Evolutionary conservation across 495 filamentous ascomycete genomes (phyloP), one percentile per base, ranked within the genome.

Genomic region (Staphylotrichum longicolle): DNA sequence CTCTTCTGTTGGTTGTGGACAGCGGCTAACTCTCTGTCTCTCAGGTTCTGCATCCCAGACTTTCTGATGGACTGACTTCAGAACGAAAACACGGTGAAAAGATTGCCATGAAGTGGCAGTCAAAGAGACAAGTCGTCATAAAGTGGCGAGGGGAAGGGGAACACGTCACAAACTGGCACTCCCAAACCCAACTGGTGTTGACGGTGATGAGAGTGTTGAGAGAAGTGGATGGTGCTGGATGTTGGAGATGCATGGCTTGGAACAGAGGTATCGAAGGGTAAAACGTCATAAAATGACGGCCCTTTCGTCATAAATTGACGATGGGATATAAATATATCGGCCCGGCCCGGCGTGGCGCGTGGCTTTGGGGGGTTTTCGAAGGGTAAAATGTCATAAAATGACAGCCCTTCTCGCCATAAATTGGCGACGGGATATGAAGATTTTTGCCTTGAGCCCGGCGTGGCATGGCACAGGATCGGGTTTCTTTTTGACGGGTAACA

Each of bases 151-250:
- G 32, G 48, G 32, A 11, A 11, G 9, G 48, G 14, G 54, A n/a
- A 57, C 54, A 39, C 32, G 54, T 57, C 54, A 39, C 47, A 47
- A 57, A 48, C 2, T 39, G 55, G 48, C 44, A n/a, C 44, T 32
- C 44, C 12, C 12, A 12, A 7, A 40, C 40, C 20, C 20, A 27
- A 27, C 20, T 27, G 20, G 20, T 27, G 12, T 7, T 8, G 40
- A 7, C 3, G n/a, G 15, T 30, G 54, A 11, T 27, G 40, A 12
- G 7, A 3, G 30, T 34, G 12, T 10, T n/a, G 41, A 27, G 10
- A 15, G 45, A 47, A 27, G 20, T 9, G 27, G 12, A 35, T 30
- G 40, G 15, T 15, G 40, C 4, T n/a, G 14, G 30, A 33, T 8
- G 30, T 27, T 27, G 2, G 3, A 14, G 11, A 12, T 15, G 12